Percentiles rank a stretch among this genome's conserved stretches.
These are phyloP conservation scores for Boletus vermiculosoides DNA, from an alignment of 768 basidiomycete species.

Conservation along the genomic window DNA sequence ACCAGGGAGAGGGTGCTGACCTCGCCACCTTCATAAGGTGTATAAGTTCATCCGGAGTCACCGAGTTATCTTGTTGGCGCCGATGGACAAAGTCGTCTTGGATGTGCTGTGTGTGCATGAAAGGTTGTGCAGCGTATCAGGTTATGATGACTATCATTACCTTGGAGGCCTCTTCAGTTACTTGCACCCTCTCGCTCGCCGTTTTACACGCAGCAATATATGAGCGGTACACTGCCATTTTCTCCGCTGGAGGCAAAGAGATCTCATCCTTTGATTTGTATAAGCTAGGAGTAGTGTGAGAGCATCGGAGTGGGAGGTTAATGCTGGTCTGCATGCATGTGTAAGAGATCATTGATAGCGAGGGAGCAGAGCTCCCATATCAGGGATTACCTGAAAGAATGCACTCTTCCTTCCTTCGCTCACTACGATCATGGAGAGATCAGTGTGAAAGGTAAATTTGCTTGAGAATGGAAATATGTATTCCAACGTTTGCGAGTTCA, in stretches of 20 bases:
- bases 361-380: background rate
- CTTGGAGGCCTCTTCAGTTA: slow-evolving; percentile 58
- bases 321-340: slow-evolving; percentile 53
- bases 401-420: slow-evolving; percentile 66
- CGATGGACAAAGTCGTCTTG: slow-evolving; percentile 69
- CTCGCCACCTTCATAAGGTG: slow-evolving; percentile 67
- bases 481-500: slow-evolving; percentile 62
- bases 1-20: slow-evolving; percentile 37
- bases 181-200: slow-evolving; percentile 45
- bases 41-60: slow-evolving; percentile 62
- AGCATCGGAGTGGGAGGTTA: slow-evolving; percentile 47
- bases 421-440: slow-evolving; percentile 62
- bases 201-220: slow-evolving; percentile 59
- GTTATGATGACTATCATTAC: slow-evolving; percentile 35
- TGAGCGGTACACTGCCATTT: slow-evolving; percentile 53
- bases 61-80: slow-evolving; percentile 37
- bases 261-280: slow-evolving; percentile 51
- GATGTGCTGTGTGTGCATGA: slow-evolving; percentile 51
- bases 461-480: slow-evolving; percentile 75
- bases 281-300: slow-evolving; percentile 33
- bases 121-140: background rate
- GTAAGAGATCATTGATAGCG: background rate
- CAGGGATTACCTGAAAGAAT: slow-evolving; percentile 59
- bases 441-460: slow-evolving; percentile 68
- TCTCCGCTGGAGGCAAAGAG: slow-evolving; percentile 44